Conservation (phyloP, 495 filamentous ascomycete genomes). For the Aspergillus baeticus region DNA sequence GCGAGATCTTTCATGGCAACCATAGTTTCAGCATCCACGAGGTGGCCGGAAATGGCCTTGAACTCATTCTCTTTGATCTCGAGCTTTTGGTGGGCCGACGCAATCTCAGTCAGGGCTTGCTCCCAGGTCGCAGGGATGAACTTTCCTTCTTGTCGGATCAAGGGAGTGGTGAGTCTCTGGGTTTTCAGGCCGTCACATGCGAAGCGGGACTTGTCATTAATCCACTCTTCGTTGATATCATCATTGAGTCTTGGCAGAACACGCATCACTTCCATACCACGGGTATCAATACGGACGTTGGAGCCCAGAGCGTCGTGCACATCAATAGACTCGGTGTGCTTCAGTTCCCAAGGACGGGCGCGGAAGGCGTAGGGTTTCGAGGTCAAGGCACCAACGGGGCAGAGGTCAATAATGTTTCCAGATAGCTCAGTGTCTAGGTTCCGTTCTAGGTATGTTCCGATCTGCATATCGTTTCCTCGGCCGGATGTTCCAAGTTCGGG, state of each 20-base stretch:
- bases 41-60: conserved; percentile 88
- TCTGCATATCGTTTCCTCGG: conserved; percentile 95
- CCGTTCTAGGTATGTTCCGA: conserved; percentile 93
- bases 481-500: conserved; percentile 92
- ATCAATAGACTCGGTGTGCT: conserved; percentile 90
- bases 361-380: conserved; percentile 98
- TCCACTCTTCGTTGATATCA: conserved; percentile 99
- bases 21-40: conserved; percentile 86
- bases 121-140: conserved; percentile 93
- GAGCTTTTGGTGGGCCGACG: conserved; percentile 68
- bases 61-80: conserved; percentile 87
- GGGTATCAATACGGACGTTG: conserved; percentile 86
- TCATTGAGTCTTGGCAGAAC: conserved; percentile 90
- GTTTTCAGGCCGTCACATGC: conserved; percentile 97
- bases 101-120: conserved; percentile 84
- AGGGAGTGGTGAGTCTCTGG: conserved; percentile 86
- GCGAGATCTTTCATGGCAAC: conserved; percentile 96
- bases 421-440: conserved; percentile 92
- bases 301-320: conserved; percentile 91
- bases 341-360: conserved; percentile 92
- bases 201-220: conserved; percentile 96
- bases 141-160: conserved; percentile 82
- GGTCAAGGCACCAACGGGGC: conserved; percentile 92
- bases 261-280: conserved; percentile 96
- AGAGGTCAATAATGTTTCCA: conserved; percentile 96